Conservation (phyloP, 1,284 basidiomycete genomes). For the Ceratobasidium theobromae region DNA sequence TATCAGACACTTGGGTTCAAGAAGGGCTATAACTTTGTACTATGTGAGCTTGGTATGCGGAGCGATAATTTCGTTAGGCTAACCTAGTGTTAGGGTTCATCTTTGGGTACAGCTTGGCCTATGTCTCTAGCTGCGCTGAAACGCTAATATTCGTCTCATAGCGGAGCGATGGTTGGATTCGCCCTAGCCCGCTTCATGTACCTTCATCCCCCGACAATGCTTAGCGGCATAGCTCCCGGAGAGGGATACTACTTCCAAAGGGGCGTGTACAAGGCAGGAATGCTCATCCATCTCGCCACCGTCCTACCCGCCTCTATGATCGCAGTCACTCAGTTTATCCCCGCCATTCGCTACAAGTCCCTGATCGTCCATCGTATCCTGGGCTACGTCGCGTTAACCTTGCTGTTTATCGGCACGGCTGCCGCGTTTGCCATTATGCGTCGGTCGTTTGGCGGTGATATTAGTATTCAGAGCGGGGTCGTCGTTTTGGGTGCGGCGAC, state of each 20-base stretch:
- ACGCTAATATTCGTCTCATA: neutral
- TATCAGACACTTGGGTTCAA: constrained; percentile 18
- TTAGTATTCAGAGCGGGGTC: constrained; percentile 12
- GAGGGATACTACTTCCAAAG: constrained; percentile 7
- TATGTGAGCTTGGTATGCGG: neutral
- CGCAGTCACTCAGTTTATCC: constrained; percentile 32
- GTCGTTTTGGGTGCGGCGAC: constrained; percentile 12
- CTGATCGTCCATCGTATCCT: constrained; percentile 30
- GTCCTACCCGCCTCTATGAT: constrained; percentile 29
- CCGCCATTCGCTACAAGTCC: constrained; percentile 30
- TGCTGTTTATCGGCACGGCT: constrained; percentile 11
- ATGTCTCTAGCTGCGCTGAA: neutral
- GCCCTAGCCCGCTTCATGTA: constrained; percentile 22
- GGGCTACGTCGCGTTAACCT: constrained; percentile 24
- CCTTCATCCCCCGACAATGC: constrained; percentile 3
- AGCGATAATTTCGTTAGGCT: neutral
- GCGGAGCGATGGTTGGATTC: constrained; percentile 24
- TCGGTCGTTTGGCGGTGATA: constrained; percentile 30
- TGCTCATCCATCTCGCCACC: constrained; percentile 17
- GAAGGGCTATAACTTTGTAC: constrained; percentile 21
- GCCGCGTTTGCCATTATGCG: constrained; percentile 25
- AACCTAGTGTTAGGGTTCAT: constrained; percentile 9
- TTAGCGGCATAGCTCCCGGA: neutral
- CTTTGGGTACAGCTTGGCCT: neutral
- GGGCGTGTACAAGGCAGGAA: constrained; percentile 3